Evolutionary conservation across 805 yeast species (phyloP), one percentile per base, ranked within the genome.

Genomic region (Kuraishia ogatae): DNA sequence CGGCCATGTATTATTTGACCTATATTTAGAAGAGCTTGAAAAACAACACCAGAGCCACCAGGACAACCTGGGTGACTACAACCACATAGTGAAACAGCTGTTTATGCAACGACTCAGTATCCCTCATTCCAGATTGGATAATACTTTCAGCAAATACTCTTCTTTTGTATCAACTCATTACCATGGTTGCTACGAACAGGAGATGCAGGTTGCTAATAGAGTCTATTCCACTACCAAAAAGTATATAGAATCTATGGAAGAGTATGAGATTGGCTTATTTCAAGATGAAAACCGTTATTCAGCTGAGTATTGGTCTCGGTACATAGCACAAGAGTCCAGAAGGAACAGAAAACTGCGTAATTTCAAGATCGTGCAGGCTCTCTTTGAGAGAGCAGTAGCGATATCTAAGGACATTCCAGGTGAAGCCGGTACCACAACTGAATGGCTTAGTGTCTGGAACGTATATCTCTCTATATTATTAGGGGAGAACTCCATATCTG

Each of bases 61-160:
- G 1, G 13, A 61, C 57, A 1, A 54, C 59, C n/a, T 58, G 15
- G 43, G 13, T 3, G 43, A 35, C 43, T 11, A 7, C 43, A 35
- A 10, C 7, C 6, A 5, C 17, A 35, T 17, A 35, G 43, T 66
- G 43, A 63, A 64, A 17, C 51, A 50, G 19, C 43, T 67, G 4
- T 61, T 65, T 61, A 53, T 68, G 3, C 59, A 66, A 26, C 63
- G 79, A 47, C 61, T 82, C 4, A 47, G 59, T 1, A 58, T 61
- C 10, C 83, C 83, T 0, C 83, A 79, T 62, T 55, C 60, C 1
- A 59, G 64, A 2, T 54, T 79, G 7, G 77, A 75, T 2, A 69
- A 71, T 0, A 73, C 82, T 0, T 75, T 69, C 59, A 62, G 68
- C 10, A 64, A 65, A 1, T 73, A 68, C 50, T 80, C 83, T 1